These are phyloP conservation scores for Vigna trinervia DNA, from an alignment of 306 rosid genomes.

Conservation along the genomic window DNA sequence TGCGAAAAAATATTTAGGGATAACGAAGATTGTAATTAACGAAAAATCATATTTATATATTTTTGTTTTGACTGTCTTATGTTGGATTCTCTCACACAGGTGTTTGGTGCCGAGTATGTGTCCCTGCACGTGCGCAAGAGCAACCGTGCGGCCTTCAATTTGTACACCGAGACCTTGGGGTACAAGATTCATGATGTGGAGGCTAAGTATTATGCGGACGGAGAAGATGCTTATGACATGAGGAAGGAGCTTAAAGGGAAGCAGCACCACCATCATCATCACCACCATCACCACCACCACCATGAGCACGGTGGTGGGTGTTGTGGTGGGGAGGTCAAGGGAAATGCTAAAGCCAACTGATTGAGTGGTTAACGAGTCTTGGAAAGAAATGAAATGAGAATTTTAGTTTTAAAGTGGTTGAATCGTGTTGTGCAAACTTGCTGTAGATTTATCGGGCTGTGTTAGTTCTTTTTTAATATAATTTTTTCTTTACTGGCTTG, in stretches of 20 bases:
- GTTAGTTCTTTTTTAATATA: background rate
- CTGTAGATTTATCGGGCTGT: constrained; percentile 29
- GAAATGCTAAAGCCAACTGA: constrained; percentile 53
- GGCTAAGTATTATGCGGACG: constrained; percentile 95
- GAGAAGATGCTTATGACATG: constrained; percentile 98
- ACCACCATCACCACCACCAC: constrained; percentile 41
- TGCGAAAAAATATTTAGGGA: too few relatives aligned
- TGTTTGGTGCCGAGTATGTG: constrained; percentile 87
- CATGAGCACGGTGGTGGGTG: constrained; percentile 82
- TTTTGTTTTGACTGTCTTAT: background rate
- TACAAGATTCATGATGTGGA: constrained; percentile 95
- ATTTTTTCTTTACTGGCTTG: background rate
- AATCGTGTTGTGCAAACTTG: constrained; percentile 17
- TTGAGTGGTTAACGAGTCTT: constrained; percentile 40
- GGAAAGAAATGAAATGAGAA: background rate
- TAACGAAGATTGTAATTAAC: too few relatives aligned
- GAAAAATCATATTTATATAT: too few relatives aligned
- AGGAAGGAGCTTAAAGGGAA: constrained; percentile 95
- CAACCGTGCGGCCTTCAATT: constrained; percentile 86
- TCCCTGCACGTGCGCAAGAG: constrained; percentile 96
- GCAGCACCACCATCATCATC: constrained; percentile 52
- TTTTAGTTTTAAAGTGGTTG: constrained; percentile 2
- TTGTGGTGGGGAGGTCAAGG: constrained; percentile 74
- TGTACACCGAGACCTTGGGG: constrained; percentile 82
- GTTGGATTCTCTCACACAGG: constrained; percentile 43